Percentiles rank a stretch among this genome's conserved stretches.
These are phyloP conservation scores for Mrakia blollopis DNA, from an alignment of 768 basidiomycete genomes.

Conservation along the genomic window DNA sequence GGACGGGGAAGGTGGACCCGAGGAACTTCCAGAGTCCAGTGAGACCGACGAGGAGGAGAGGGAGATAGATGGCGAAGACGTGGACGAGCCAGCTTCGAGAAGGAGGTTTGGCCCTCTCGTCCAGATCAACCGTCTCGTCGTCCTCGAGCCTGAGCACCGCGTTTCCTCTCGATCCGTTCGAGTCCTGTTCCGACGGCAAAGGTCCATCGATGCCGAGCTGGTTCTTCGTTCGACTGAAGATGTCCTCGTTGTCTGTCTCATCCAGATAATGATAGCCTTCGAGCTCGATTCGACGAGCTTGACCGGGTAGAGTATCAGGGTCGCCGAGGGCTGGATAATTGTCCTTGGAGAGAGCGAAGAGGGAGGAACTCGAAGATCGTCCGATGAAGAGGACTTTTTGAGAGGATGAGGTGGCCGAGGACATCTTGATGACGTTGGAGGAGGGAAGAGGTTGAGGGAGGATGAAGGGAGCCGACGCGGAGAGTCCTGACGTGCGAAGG, in stretches of 20 bases:
- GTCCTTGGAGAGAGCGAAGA: constrained; percentile 19
- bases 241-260: not conserved
- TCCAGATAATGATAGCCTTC: constrained; percentile 21
- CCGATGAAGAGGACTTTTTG: constrained; percentile 61
- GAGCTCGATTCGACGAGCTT: not conserved
- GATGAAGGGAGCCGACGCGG: constrained; percentile 60
- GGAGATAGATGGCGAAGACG: constrained; percentile 12
- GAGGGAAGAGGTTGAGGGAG: constrained; percentile 80
- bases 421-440: constrained; percentile 57
- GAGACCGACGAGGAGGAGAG: constrained; percentile 9
- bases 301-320: not conserved
- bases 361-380: constrained; percentile 26
- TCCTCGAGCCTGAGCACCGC: not conserved
- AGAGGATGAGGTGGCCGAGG: constrained; percentile 35
- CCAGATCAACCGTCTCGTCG: not conserved
- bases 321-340: constrained; percentile 30
- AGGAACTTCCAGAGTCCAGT: constrained; percentile 11
- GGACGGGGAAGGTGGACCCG: not conserved
- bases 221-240: not conserved
- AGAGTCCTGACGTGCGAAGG: constrained; percentile 29
- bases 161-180: not conserved
- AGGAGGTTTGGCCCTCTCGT: not conserved
- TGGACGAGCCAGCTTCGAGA: constrained; percentile 12
- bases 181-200: not conserved
- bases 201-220: constrained; percentile 10